Percentiles rank a stretch among this genome's conserved stretches.
phyloP scores from a whole-genome alignment of 1,284 basidiomycete genomes.

The Heliocybe sulcata region DNA sequence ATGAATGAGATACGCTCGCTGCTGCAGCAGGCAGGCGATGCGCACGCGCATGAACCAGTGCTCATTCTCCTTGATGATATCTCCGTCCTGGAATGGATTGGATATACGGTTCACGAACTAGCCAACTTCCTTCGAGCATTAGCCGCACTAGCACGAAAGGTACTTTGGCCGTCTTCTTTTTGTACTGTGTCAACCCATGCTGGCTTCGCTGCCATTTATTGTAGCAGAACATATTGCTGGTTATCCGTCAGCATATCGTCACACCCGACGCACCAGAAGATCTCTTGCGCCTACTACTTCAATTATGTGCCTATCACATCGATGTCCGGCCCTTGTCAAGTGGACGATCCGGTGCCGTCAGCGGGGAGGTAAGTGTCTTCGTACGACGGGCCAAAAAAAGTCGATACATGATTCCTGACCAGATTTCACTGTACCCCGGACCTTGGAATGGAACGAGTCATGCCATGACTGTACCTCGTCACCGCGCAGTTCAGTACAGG shows the following conservation, averaged over 20 bases:
- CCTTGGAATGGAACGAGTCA: constrained; percentile 27
- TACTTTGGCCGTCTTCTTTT: constrained; percentile 15
- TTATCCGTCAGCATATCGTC: constrained; percentile 57
- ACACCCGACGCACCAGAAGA: constrained; percentile 49
- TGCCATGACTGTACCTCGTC: constrained; percentile 40
- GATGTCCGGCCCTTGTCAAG: constrained; percentile 64
- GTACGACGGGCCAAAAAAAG: no score
- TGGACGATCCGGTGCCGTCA: constrained; percentile 67
- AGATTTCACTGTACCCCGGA: constrained; percentile 60
- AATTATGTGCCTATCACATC: constrained; percentile 56
- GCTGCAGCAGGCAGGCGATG: constrained; percentile 8
- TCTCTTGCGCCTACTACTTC: constrained; percentile 45
- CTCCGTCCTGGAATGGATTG: constrained; percentile 60
- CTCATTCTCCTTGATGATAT: constrained; percentile 65
- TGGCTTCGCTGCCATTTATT: background rate
- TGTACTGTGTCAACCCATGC: background rate
- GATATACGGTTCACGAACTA: constrained; percentile 40
- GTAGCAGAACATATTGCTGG: constrained; percentile 41
- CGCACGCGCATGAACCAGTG: constrained; percentile 8
- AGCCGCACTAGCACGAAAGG: constrained; percentile 45
- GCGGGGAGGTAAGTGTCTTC: constrained; percentile 50
- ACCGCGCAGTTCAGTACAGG: constrained; percentile 57
- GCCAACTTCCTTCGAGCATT: constrained; percentile 52
- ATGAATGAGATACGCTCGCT: constrained; percentile 23
- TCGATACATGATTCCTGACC: background rate